A percentile compares a stretch with the other conserved stretches of the same genome.
Evolutionary conservation across 73 alveolate species (phyloP).

Genomic region (Tetrahymena borealis): DNA sequence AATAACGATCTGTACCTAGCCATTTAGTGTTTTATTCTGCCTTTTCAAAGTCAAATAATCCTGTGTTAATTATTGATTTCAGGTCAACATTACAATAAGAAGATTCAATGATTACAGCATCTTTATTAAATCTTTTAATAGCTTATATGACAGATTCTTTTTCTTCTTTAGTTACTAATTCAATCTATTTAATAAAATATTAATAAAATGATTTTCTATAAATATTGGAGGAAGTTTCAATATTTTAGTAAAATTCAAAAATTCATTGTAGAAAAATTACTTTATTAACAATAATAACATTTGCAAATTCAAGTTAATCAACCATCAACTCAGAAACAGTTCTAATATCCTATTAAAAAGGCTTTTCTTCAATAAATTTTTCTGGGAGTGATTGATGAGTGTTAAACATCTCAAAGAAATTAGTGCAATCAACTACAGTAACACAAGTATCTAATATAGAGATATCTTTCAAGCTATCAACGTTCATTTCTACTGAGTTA

Average conservation of each 20-base stretch:
- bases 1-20: constrained; percentile 39
- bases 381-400: background rate
- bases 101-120: constrained; percentile 45
- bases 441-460: background rate
- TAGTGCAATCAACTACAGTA: background rate
- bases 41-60: constrained; percentile 41
- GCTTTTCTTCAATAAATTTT: background rate
- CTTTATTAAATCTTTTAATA: constrained; percentile 43
- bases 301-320: constrained; percentile 59
- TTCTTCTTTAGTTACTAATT: constrained; percentile 29
- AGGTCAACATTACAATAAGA: constrained; percentile 30
- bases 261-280: background rate
- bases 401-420: background rate
- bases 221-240: no score
- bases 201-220: no score
- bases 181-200: background rate
- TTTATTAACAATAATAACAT: constrained; percentile 54
- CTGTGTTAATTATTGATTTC: constrained; percentile 31
- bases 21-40: constrained; percentile 50
- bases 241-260: no score
- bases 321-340: constrained; percentile 47
- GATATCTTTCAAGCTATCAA: background rate
- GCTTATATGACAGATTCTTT: constrained; percentile 11
- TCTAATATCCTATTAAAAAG: constrained; percentile 13
- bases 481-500: background rate